Percentiles rank a stretch among this genome's conserved stretches.
Conservation (phyloP, 306 rosid species). For the Cucurbita maxima region DNA sequence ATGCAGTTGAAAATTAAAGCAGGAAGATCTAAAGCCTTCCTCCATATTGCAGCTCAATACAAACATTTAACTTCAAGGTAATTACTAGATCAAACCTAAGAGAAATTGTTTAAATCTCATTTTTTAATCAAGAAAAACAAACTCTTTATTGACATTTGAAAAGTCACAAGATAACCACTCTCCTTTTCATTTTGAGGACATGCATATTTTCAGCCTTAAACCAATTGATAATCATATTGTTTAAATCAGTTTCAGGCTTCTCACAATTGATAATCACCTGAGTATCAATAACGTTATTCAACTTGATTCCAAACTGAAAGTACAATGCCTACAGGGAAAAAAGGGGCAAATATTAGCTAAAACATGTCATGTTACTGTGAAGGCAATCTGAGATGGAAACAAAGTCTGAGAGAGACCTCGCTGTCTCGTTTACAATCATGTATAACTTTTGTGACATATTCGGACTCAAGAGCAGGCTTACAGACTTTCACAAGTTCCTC, state of each 20-base stretch:
- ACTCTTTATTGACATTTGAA: not conserved
- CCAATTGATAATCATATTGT: too few species aligned
- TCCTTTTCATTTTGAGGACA: not conserved
- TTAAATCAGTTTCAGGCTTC: not conserved
- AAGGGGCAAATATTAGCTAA: not conserved
- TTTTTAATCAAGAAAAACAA: not conserved
- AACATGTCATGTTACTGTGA: not conserved
- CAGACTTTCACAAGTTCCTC: slow-evolving; percentile 67
- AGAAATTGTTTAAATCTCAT: not conserved
- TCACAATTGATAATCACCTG: slow-evolving; percentile 47
- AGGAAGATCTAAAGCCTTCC: not conserved
- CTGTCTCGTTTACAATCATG: slow-evolving; percentile 99
- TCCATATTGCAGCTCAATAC: not conserved
- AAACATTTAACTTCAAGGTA: not conserved
- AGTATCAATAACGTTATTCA: slow-evolving; percentile 93
- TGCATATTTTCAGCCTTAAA: not conserved
- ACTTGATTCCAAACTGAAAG: slow-evolving; percentile 94
- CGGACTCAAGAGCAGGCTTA: slow-evolving; percentile 97
- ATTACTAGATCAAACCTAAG: not conserved
- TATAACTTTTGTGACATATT: slow-evolving; percentile 78
- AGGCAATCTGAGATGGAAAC: slow-evolving; percentile 1
- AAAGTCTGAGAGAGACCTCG: slow-evolving; percentile 52
- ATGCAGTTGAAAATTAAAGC: slow-evolving; percentile 11
- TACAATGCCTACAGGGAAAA: slow-evolving; percentile 60
- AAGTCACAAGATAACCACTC: not conserved